A percentile compares a stretch with the other conserved stretches of the same genome.
These are phyloP conservation scores for Penicillium sumatraense DNA, from an alignment of 2,329 filamentous ascomycete species.

Conservation along the genomic window DNA sequence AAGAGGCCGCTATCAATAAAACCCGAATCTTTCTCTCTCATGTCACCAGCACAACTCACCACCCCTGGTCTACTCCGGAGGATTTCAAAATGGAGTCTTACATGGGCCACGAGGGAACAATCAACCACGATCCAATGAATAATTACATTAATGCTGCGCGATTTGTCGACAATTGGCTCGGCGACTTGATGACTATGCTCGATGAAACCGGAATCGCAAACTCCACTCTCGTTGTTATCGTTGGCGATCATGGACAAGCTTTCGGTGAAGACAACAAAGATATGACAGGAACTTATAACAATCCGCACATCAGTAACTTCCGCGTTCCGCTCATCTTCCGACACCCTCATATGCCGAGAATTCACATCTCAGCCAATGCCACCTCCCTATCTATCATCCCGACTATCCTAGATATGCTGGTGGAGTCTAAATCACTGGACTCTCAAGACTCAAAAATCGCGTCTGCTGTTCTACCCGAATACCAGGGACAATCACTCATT, in stretches of 20 bases:
- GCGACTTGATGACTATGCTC: conserved; percentile 47
- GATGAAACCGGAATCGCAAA: conserved; percentile 51
- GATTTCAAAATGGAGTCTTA: conserved; percentile 34
- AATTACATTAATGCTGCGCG: conserved; percentile 51
- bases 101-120: conserved; percentile 26
- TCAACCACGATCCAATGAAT: conserved; percentile 44
- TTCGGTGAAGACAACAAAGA: conserved; percentile 49
- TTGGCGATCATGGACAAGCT: conserved; percentile 52
- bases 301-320: conserved; percentile 52
- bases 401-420: conserved; percentile 52
- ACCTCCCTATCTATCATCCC: conserved; percentile 51
- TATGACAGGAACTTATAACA: conserved; percentile 49
- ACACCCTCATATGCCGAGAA: conserved; percentile 49
- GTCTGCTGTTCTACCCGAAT: conserved; percentile 47
- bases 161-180: conserved; percentile 52
- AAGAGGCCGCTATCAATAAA: conserved; percentile 35
- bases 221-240: conserved; percentile 52
- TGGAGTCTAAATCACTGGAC: conserved; percentile 47
- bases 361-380: conserved; percentile 47
- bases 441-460: conserved; percentile 40
- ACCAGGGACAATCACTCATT: conserved; percentile 53
- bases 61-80: conserved; percentile 48
- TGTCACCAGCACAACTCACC: conserved; percentile 45
- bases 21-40: conserved; percentile 40
- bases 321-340: conserved; percentile 51